phyloP scores from a whole-genome alignment of 345 rosid genomes.

The Euphorbia pulcherrima region DNA sequence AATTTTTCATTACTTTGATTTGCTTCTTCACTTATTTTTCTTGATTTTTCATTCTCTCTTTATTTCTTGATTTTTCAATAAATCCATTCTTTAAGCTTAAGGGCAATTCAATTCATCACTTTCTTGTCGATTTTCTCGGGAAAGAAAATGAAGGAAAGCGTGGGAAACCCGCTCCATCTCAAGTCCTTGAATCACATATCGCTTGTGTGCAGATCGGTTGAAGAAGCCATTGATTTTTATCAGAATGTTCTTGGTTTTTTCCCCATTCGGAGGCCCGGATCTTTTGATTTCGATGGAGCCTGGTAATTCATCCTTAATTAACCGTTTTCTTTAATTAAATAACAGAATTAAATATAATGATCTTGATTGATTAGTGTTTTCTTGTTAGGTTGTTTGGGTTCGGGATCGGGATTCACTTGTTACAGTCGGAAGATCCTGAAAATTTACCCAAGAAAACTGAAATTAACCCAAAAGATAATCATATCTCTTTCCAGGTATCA shows the following conservation, averaged over 20 bases:
- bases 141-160: constrained; percentile 16
- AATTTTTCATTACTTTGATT: not conserved
- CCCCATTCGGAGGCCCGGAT: constrained; percentile 39
- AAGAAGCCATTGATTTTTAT: constrained; percentile 34
- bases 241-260: constrained; percentile 35
- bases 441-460: constrained; percentile 22
- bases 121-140: not conserved
- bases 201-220: constrained; percentile 30
- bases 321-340: not conserved
- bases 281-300: constrained; percentile 44
- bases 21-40: not conserved
- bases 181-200: constrained; percentile 34
- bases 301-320: constrained; percentile 19
- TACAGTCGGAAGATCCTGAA: constrained; percentile 21
- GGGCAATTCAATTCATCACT: too few species aligned
- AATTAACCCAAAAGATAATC: constrained; percentile 43
- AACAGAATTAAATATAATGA: not conserved
- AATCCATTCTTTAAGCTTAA: too few species aligned
- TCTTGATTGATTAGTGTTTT: too few species aligned
- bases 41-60: not conserved
- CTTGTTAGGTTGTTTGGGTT: constrained; percentile 34
- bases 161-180: constrained; percentile 24
- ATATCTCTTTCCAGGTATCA: constrained; percentile 42
- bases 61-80: too few species aligned
- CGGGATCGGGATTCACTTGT: constrained; percentile 38